Conservation (phyloP, 495 filamentous ascomycete species). For the Sordaria brevicollis region DNA sequence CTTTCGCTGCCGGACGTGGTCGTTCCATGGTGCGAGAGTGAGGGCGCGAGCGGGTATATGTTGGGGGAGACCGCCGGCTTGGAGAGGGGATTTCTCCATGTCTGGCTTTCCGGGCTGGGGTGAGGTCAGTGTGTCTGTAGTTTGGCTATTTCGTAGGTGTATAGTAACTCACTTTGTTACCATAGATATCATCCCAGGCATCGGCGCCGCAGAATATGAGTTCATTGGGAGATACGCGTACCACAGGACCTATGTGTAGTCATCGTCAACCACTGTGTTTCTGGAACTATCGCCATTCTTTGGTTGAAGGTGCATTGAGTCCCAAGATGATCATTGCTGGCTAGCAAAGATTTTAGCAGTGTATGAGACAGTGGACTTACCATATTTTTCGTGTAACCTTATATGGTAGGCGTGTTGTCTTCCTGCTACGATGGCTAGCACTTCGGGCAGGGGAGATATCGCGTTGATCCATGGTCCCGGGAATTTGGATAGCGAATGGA, state of each 20-base stretch:
- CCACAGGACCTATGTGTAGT: constrained; percentile 2
- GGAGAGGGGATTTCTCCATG: constrained; percentile 36
- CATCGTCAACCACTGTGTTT: neutral
- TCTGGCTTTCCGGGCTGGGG: constrained; percentile 17
- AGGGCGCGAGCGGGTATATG: constrained; percentile 4
- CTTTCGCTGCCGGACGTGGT: constrained; percentile 40
- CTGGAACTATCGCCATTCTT: neutral
- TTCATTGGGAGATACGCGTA: constrained; percentile 12
- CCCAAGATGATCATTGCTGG: neutral
- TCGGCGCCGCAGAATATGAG: constrained; percentile 10
- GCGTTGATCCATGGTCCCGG: constrained; percentile 8
- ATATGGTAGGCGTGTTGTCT: constrained; percentile 6
- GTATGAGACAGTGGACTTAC: neutral
- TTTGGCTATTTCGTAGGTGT: constrained; percentile 20
- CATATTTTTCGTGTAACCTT: constrained; percentile 6
- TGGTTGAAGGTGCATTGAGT: neutral
- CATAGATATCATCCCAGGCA: constrained; percentile 42
- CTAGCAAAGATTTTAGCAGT: neutral
- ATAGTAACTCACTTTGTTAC: constrained; percentile 20
- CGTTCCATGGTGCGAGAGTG: constrained; percentile 7
- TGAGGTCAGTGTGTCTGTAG: constrained; percentile 32
- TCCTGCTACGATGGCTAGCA: constrained; percentile 2
- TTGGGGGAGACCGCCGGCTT: constrained; percentile 23
- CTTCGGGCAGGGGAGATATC: constrained; percentile 3
- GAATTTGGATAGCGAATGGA: constrained; percentile 7